A percentile compares a stretch with the other conserved stretches of the same genome.
Conservation (phyloP, 139 green algal species). For the Nannochloris sp. region DNA sequence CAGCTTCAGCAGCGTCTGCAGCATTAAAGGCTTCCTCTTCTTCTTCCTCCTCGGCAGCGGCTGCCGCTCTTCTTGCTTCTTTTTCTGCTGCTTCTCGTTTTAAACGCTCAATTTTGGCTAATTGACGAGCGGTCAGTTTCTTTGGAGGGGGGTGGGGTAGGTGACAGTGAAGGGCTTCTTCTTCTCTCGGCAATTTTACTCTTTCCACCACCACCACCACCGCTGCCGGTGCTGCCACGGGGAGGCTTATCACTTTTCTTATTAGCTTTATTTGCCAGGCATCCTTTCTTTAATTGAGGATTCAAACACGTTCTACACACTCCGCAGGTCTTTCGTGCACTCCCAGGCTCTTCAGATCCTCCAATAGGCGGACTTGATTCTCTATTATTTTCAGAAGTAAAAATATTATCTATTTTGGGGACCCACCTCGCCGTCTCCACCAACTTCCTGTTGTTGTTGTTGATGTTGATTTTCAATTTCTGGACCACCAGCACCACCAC, state of each 20-base stretch:
- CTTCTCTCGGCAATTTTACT: no score
- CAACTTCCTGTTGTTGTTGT: not conserved
- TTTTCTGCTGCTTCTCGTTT: not conserved
- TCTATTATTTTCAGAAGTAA: no score
- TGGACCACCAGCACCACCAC: not conserved
- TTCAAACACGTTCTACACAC: constrained; percentile 20
- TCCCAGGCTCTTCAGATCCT: not conserved
- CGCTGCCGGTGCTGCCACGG: no score
- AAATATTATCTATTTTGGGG: no score
- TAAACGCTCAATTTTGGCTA: not conserved
- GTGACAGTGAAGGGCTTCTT: not conserved
- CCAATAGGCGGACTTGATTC: no score
- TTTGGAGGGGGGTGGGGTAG: not conserved
- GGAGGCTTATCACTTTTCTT: no score
- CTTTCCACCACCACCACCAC: no score
- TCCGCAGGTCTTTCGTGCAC: constrained; percentile 13
- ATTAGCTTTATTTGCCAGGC: constrained; percentile 12
- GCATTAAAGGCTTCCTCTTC: not conserved
- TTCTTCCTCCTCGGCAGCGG: not conserved
- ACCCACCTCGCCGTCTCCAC: not conserved
- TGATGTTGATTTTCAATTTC: not conserved
- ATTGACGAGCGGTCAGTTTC: not conserved
- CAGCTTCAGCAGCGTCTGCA: not conserved
- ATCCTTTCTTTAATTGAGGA: constrained; percentile 25
- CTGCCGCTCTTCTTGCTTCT: not conserved